These are phyloP conservation scores for Antitrichia curtipendula DNA, from an alignment of 225 moss, liverwort and hornwort genomes.

Conservation along the genomic window DNA sequence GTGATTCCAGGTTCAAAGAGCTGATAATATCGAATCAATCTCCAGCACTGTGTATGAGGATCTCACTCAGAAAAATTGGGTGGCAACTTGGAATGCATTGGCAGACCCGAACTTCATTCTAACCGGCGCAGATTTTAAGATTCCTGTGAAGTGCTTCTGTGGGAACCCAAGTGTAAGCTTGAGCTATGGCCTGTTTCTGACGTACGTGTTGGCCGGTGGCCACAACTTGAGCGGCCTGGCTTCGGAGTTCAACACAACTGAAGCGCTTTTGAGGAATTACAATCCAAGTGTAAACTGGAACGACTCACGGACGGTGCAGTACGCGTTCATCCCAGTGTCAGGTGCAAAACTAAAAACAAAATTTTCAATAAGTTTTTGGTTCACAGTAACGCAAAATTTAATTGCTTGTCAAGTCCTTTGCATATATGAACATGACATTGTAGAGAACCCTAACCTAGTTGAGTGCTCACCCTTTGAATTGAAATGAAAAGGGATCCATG, in stretches of 20 bases:
- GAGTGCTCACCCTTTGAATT: background rate
- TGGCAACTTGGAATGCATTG: conserved; percentile 13
- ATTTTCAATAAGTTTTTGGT: background rate
- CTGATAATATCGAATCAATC: conserved; percentile 20
- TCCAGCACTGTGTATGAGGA: background rate
- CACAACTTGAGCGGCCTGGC: conserved; percentile 38
- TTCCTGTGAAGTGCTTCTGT: conserved; percentile 82
- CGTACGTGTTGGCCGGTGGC: conserved; percentile 23
- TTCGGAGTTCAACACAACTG: conserved; percentile 7
- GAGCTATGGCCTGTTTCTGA: conserved; percentile 56
- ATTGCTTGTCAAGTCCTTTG: background rate
- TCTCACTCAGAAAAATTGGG: conserved; percentile 29
- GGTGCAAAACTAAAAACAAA: background rate
- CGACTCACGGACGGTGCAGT: conserved; percentile 14
- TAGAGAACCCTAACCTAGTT: background rate
- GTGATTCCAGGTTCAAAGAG: conserved; percentile 6
- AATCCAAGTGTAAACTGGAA: conserved; percentile 48
- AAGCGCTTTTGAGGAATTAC: conserved; percentile 19
- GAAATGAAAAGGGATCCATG: background rate
- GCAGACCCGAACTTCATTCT: conserved; percentile 1
- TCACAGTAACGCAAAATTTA: background rate
- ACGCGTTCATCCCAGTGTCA: conserved; percentile 53
- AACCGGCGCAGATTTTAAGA: background rate
- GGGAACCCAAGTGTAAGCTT: conserved; percentile 46
- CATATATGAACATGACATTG: background rate